Base-by-base conservation (phyloP, 1,284 basidiomycete species). In the Hemileccinum hortonii region DNA sequence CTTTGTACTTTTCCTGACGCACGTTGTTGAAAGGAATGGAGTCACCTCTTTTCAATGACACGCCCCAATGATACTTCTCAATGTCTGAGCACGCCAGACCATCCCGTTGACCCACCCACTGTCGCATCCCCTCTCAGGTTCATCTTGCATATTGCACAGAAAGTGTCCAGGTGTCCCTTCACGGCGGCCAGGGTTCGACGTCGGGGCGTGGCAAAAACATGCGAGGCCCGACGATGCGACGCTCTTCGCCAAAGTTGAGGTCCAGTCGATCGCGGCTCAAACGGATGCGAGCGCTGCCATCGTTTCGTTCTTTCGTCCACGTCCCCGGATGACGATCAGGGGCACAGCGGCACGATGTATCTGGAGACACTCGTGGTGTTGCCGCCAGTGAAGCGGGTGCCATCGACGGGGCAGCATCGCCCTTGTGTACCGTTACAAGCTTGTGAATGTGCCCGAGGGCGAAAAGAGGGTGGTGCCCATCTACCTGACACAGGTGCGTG, bases 101-200 rank as follows among this genome's bases (percentile, higher is more conserved):
- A 29, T 29, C 29, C 29, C 11, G 10, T 11, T 29, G 9, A 29
- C 29, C 29, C 11, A 26, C 26, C n/a, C n/a, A n/a, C 26, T 26
- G 26, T 26, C 26, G 26, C 26, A 26, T 9, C 24, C 24, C 24
- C 24, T 24, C 24, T 7, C 24, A n/a, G n/a, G n/a, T n/a, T n/a
- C 24, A 7, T 24, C 24, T 24, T 26, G 26, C 26, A 26, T 9
- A 26, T 11, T 11, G 29, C 11, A 29, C 29, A 83, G 84, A 86
- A 67, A 76, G 72, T 49, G 73, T 79, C 3, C 65, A 73, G n/a
- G 86, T 88, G 10, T 87, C 84, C 14, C 75, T 90, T 19, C 87
- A 90, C 61, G 86, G 87, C 33, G 87, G 87, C 12, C 79, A 30
- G 87, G 85, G 14, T 88, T 83, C 59, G 86, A 89, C 66, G 67